phyloP scores from a whole-genome alignment of 371 early-diverging fungal genomes.

The Coemansia sp. region DNA sequence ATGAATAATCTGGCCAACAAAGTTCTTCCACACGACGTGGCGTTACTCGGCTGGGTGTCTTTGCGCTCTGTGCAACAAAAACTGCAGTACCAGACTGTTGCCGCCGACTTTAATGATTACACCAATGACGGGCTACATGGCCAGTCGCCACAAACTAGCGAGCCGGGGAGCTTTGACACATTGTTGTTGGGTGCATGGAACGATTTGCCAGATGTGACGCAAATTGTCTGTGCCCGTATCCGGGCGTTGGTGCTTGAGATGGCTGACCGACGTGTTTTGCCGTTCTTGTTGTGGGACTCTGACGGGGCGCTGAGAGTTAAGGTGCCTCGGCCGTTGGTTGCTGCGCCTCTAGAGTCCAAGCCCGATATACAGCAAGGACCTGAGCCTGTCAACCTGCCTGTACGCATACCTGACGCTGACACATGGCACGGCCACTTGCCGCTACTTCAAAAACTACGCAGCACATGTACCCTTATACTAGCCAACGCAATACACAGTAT shows the following conservation, averaged over 20 bases:
- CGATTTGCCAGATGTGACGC: background rate
- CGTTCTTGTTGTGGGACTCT: constrained; percentile 7
- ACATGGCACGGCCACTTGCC: constrained; percentile 14
- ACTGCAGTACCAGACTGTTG: constrained; percentile 15
- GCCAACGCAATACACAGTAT: background rate
- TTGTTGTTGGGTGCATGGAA: constrained; percentile 7
- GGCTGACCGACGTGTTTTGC: background rate
- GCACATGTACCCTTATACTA: background rate
- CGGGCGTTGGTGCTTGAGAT: constrained; percentile 12
- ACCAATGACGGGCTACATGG: background rate
- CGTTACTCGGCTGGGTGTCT: constrained; percentile 39
- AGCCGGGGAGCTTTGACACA: background rate
- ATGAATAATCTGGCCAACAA: constrained; percentile 1
- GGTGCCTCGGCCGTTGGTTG: constrained; percentile 1
- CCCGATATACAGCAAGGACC: background rate
- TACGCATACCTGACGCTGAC: constrained; percentile 15
- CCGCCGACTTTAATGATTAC: background rate
- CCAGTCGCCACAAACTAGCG: too few species aligned
- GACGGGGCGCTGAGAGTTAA: background rate
- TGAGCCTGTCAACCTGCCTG: background rate
- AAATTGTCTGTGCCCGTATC: constrained; percentile 20
- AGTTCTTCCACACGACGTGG: constrained; percentile 35
- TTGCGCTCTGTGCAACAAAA: constrained; percentile 18
- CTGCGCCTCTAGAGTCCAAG: background rate
- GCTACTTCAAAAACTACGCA: constrained; percentile 7